These are phyloP conservation scores for Durio zibethinus DNA, from an alignment of 345 rosid species.

Conservation along the genomic window DNA sequence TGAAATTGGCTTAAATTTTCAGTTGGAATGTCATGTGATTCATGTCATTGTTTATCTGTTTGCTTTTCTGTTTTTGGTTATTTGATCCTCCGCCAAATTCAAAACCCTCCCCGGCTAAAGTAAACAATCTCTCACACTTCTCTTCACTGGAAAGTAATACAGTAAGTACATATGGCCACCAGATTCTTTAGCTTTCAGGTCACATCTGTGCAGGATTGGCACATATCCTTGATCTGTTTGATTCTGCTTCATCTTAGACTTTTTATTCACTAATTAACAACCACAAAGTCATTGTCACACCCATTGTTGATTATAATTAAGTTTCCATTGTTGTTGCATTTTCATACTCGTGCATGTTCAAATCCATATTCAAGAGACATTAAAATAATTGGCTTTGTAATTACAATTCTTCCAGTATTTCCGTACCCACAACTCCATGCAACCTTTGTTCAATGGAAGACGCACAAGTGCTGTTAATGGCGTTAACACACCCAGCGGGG, in stretches of 20 bases:
- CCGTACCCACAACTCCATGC: conserved; percentile 77
- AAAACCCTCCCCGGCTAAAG: background rate
- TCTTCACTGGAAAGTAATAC: background rate
- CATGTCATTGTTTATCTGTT: background rate
- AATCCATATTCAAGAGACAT: background rate
- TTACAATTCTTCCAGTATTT: conserved; percentile 50
- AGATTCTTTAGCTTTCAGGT: background rate
- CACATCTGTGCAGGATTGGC: background rate
- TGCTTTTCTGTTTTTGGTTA: background rate
- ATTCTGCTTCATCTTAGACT: background rate
- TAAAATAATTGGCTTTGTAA: conserved; percentile 3
- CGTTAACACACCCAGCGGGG: conserved; percentile 54
- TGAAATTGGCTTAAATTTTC: background rate
- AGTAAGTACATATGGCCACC: background rate
- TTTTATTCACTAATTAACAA: background rate
- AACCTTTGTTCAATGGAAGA: conserved; percentile 63
- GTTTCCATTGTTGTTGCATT: background rate
- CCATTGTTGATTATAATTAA: background rate
- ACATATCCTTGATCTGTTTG: background rate
- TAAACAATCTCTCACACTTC: background rate
- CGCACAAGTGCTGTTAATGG: conserved; percentile 50
- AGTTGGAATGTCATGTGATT: background rate
- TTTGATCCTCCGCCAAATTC: background rate
- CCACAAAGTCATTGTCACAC: background rate
- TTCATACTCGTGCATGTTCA: background rate